Evolutionary conservation across 371 early-diverging fungal species (phyloP), one percentile per base, ranked within the genome.

Genomic region (Saksenaea oblongispora): DNA sequence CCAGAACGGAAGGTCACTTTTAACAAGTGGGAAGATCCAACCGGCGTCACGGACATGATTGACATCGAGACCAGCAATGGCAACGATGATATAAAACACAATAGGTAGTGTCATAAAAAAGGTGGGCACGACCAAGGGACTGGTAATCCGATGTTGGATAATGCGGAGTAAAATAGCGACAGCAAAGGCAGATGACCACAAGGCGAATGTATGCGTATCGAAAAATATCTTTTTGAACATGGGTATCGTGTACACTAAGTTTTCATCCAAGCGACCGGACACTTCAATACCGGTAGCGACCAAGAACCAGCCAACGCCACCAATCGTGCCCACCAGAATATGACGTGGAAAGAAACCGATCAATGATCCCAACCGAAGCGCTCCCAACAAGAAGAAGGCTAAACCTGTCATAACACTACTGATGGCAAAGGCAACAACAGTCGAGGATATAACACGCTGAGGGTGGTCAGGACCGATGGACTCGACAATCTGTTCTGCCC

Each of bases 291-390:
- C 98, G 0, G 98, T 98, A 56, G 89, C 84, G 15, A 97, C 65
- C 67, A 98, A 73, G 75, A 98, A 98, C 84, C 93, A 92, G 31
- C 98, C 97, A 4, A 95, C 94, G 35, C 96, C 96, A 72, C 93
- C 98, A 58, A 98, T 98, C 65, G 94, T 95, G 14, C 97, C 98
- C 14, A 98, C 94, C 7, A 98, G 82, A 53, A 98, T 95, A 62
- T 96, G 97, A 3, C 98, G 84, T 5, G 98, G 98, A 72, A 98
- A 98, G 78, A 96, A 97, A 35, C 89, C 93, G 18, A 94, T 90
- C 47, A 94, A 64, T 2, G 87, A 84, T 5, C 93, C 94, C 35
- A 93, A 78, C 62, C 89, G 88, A 60, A 95, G 89, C 44, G 85
- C 82, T 15, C 97, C 98, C 3, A 98, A 76, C n/a, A 91, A 61